Evolutionary conservation across 2,329 filamentous ascomycete species (phyloP).

Genomic region (Fusarium buharicum): DNA sequence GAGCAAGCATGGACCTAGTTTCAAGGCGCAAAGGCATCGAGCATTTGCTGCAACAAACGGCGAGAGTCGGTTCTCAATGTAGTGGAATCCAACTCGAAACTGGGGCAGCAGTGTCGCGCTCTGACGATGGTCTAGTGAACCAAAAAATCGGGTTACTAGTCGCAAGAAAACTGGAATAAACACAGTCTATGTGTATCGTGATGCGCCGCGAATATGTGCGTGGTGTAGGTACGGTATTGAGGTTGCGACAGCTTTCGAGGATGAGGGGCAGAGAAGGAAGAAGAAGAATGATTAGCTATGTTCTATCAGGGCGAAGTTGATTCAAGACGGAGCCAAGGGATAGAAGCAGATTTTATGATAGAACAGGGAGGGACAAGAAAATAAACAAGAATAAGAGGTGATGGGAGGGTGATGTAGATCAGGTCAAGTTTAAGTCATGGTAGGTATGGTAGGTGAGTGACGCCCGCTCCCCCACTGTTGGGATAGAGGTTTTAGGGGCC

Average conservation of each 20-base stretch:
- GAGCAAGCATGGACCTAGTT: constrained; percentile 45
- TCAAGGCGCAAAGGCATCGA: constrained; percentile 34
- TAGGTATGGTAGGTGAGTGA: constrained; percentile 10
- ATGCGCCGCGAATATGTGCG: constrained; percentile 9
- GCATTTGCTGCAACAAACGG: constrained; percentile 29
- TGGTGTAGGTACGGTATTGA: constrained; percentile 11
- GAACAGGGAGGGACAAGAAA: constrained; percentile 14
- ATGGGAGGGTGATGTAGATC: constrained; percentile 28
- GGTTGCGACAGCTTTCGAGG: constrained; percentile 12
- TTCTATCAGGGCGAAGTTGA: constrained; percentile 20
- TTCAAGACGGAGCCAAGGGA: constrained; percentile 10
- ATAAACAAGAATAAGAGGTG: constrained; percentile 9
- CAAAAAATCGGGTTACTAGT: not conserved
- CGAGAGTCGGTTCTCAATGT: constrained; percentile 15
- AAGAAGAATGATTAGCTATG: constrained; percentile 19
- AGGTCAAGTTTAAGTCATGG: constrained; percentile 23
- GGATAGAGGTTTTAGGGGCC: constrained; percentile 16
- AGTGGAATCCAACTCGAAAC: not conserved
- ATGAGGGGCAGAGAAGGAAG: not conserved
- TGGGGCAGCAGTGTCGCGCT: constrained; percentile 17
- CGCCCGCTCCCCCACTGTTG: constrained; percentile 22
- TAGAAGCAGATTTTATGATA: constrained; percentile 1
- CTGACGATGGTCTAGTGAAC: not conserved
- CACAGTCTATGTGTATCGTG: constrained; percentile 14
- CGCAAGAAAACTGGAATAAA: not conserved